Percentiles rank a stretch among this genome's conserved stretches.
Evolutionary conservation across 1,284 basidiomycete species (phyloP).

Genomic region (Tetrapyrgos nigripes): DNA sequence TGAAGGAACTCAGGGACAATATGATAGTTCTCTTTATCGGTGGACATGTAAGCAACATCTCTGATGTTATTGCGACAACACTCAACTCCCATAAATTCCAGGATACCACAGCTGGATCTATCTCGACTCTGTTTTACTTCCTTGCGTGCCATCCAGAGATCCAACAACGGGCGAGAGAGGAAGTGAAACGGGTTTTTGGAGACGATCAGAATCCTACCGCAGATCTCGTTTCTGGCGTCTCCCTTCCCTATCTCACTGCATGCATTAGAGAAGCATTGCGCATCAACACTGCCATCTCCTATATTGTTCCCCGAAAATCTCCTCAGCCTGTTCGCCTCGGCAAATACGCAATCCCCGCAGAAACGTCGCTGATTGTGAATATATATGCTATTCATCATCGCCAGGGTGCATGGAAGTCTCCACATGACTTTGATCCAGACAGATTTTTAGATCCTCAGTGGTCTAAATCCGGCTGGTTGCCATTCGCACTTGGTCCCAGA

Average conservation of each 20-base stretch:
- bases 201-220: conserved; percentile 31
- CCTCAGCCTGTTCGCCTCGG: conserved; percentile 21
- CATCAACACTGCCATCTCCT: conserved; percentile 36
- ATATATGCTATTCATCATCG: conserved; percentile 37
- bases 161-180: conserved; percentile 30
- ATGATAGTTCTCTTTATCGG: conserved; percentile 42
- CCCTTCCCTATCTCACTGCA: conserved; percentile 36
- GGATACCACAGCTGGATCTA: no score
- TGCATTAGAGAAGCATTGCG: conserved; percentile 41
- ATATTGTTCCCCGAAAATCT: conserved; percentile 34
- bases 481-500: conserved; percentile 24
- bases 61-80: no score
- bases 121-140: no score
- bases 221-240: conserved; percentile 27
- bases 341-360: conserved; percentile 25
- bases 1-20: conserved; percentile 40
- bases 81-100: no score
- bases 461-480: neutral
- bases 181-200: conserved; percentile 27
- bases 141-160: no score
- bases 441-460: conserved; percentile 23
- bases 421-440: conserved; percentile 25
- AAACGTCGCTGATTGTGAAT: conserved; percentile 34
- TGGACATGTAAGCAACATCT: conserved; percentile 39
- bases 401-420: conserved; percentile 24